These are phyloP conservation scores for Cyberlindnera nakhonratchasimensis DNA, from an alignment of 805 yeast species.

Conservation along the genomic window DNA sequence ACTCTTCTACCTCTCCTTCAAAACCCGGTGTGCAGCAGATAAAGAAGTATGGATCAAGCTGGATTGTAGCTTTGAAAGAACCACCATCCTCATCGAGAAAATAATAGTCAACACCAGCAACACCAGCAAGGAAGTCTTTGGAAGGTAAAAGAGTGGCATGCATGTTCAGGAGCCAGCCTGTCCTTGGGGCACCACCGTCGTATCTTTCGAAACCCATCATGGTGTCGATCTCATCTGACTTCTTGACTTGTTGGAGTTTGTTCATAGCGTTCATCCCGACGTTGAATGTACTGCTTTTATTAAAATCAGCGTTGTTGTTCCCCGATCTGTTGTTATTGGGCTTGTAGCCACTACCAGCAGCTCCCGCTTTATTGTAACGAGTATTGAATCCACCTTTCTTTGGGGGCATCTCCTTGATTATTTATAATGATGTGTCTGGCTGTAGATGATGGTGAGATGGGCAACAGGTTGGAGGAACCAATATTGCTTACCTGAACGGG, in stretches of 20 bases:
- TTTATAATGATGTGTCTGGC: conserved; percentile 6
- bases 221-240: conserved; percentile 67
- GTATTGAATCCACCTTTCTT: conserved; percentile 18
- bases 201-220: conserved; percentile 86
- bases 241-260: conserved; percentile 51
- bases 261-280: conserved; percentile 7
- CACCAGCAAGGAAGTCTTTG: conserved; percentile 58
- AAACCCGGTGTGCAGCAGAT: conserved; percentile 57
- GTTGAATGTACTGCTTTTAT: conserved; percentile 32
- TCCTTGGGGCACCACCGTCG: conserved; percentile 63
- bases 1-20: conserved; percentile 78
- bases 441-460: not conserved
- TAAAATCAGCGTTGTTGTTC: no score
- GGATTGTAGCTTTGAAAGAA: conserved; percentile 79
- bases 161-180: conserved; percentile 94
- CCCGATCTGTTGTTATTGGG: conserved; percentile 33
- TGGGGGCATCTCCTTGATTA: conserved; percentile 5
- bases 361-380: conserved; percentile 51
- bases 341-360: conserved; percentile 14
- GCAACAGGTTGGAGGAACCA: no score
- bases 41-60: conserved; percentile 84
- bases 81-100: conserved; percentile 97
- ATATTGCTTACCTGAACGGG: no score
- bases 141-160: conserved; percentile 75
- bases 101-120: conserved; percentile 89